Evolutionary conservation across 805 yeast genomes (phyloP).

Genomic region (Kregervanrija pseudodelftensis): DNA sequence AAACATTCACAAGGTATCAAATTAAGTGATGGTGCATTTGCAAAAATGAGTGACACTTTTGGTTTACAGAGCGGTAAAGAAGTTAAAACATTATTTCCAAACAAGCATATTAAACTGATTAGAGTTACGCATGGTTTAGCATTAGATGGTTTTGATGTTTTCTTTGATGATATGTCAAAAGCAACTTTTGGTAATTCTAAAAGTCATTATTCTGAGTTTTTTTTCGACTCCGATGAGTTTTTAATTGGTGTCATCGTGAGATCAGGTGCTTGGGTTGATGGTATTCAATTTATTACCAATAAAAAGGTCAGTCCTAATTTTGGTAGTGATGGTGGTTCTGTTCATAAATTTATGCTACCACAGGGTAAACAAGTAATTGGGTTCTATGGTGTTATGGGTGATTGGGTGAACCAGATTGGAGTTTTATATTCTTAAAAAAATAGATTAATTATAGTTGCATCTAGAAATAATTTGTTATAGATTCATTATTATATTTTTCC

Average conservation of each 20-base stretch:
- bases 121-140: slow-evolving; percentile 71
- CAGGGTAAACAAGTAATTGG: slow-evolving; percentile 57
- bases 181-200: slow-evolving; percentile 47
- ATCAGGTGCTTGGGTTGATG: slow-evolving; percentile 88
- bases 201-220: slow-evolving; percentile 46
- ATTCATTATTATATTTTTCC: not conserved
- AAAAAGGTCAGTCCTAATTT: slow-evolving; percentile 49
- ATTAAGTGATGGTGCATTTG: slow-evolving; percentile 10
- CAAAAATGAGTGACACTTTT: slow-evolving; percentile 16
- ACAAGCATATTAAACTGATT: slow-evolving; percentile 35
- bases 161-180: slow-evolving; percentile 21
- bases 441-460: not conserved
- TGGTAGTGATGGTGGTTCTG: slow-evolving; percentile 66
- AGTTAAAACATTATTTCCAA: slow-evolving; percentile 11
- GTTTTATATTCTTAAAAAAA: slow-evolving; percentile 41
- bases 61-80: slow-evolving; percentile 19
- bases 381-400: slow-evolving; percentile 57
- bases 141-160: slow-evolving; percentile 71
- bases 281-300: slow-evolving; percentile 62
- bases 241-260: slow-evolving; percentile 57
- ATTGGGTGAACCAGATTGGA: slow-evolving; percentile 74
- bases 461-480: not conserved
- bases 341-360: slow-evolving; percentile 58
- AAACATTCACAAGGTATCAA: slow-evolving; percentile 15
- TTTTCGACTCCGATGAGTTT: slow-evolving; percentile 49